Conservation (phyloP, 257 asterid genomes). For the Ballota nigra region DNA sequence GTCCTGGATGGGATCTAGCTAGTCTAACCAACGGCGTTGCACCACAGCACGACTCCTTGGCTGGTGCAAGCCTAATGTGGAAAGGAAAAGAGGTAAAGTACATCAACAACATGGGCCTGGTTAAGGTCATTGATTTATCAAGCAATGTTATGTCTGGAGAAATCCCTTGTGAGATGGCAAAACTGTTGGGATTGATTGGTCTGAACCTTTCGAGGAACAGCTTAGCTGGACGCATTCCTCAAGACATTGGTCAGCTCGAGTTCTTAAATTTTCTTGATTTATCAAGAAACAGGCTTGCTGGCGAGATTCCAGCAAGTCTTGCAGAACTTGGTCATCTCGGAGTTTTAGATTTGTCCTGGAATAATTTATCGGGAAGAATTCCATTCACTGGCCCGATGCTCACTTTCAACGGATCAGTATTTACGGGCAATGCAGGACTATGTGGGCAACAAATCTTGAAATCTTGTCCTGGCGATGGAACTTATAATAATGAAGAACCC, state of each 20-base stretch:
- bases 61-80: background rate
- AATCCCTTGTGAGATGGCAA: background rate
- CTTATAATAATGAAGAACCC: background rate
- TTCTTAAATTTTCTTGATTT: constrained; percentile 25
- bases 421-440: background rate
- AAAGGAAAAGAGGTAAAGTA: background rate
- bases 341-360: constrained; percentile 33
- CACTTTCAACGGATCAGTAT: background rate
- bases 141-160: background rate
- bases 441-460: background rate
- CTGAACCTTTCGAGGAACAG: background rate
- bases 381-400: background rate
- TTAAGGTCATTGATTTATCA: background rate
- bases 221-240: background rate
- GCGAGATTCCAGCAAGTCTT: background rate
- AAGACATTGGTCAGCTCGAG: background rate
- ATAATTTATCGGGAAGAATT: constrained; percentile 7
- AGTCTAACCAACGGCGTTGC: background rate
- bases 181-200: background rate
- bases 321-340: background rate
- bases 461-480: background rate
- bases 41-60: background rate
- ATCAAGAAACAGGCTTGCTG: constrained; percentile 2
- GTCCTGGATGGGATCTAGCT: background rate
- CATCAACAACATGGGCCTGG: background rate